phyloP scores from a whole-genome alignment of 106 monocot species.

The Xerophyta viscosa region DNA sequence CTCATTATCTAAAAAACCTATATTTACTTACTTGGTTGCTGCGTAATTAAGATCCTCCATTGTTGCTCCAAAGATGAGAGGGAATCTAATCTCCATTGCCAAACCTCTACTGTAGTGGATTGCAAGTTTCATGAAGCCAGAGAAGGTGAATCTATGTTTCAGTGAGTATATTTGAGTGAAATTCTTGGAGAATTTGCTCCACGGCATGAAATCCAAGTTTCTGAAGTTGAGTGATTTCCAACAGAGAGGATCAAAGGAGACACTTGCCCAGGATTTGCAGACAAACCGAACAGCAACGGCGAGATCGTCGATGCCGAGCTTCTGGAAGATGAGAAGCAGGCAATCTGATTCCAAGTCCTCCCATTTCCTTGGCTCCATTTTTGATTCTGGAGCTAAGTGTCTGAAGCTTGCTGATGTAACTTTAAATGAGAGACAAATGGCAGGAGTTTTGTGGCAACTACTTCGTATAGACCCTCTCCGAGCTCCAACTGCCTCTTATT shows the following conservation, averaged over 20 bases:
- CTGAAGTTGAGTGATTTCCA: conserved; percentile 32
- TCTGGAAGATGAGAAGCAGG: conserved; percentile 28
- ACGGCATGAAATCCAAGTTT: conserved; percentile 32
- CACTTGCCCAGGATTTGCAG: conserved; percentile 31
- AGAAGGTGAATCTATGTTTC: conserved; percentile 9
- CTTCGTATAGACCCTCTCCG: too few species aligned
- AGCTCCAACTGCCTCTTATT: too few species aligned
- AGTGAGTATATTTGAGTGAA: conserved; percentile 3
- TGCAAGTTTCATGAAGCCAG: conserved; percentile 4
- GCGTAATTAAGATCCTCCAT: conserved; percentile 2
- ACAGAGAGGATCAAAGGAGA: conserved; percentile 29
- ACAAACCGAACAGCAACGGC: conserved; percentile 30
- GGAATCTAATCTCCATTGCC: conserved; percentile 9
- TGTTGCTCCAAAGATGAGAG: neutral
- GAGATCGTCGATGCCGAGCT: conserved; percentile 29
- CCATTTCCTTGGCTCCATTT: conserved; percentile 26
- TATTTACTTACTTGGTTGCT: conserved; percentile 2
- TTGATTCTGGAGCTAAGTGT: too few species aligned
- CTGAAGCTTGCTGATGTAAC: too few species aligned
- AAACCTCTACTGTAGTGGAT: neutral
- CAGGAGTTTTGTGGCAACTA: too few species aligned
- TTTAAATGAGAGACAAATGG: too few species aligned
- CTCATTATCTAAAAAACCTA: too few species aligned
- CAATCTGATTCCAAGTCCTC: conserved; percentile 42
- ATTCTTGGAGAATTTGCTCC: conserved; percentile 16